These are phyloP conservation scores for Yamadazyma pseudoaaseri DNA, from an alignment of 1,139 yeast species.

Conservation along the genomic window DNA sequence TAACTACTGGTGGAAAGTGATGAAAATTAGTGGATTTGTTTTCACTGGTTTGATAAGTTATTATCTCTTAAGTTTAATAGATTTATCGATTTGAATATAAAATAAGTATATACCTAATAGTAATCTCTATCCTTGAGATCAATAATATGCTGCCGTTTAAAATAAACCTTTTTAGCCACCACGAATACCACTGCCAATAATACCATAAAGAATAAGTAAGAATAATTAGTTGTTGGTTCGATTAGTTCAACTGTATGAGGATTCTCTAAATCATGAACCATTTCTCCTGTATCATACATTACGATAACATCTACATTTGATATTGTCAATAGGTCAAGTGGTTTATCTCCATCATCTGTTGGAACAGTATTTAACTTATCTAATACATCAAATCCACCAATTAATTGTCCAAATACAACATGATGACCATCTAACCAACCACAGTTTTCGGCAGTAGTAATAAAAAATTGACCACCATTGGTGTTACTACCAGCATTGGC, in stretches of 20 bases:
- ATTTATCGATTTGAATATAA: conserved; percentile 23
- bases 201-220: conserved; percentile 19
- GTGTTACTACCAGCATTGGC: conserved; percentile 66
- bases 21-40: conserved; percentile 62
- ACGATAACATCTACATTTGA: conserved; percentile 22
- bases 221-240: conserved; percentile 14
- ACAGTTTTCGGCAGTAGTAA: conserved; percentile 26
- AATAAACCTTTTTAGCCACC: conserved; percentile 17
- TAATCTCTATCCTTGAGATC: conserved; percentile 29
- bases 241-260: conserved; percentile 7
- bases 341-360: conserved; percentile 39
- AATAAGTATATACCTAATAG: conserved; percentile 9
- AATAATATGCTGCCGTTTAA: conserved; percentile 24
- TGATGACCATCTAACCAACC: conserved; percentile 53
- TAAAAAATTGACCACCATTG: conserved; percentile 91
- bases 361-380: conserved; percentile 32
- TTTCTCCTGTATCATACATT: conserved; percentile 12
- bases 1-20: conserved; percentile 62
- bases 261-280: conserved; percentile 6
- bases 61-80: conserved; percentile 45
- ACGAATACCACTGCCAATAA: conserved; percentile 15
- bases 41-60: conserved; percentile 62
- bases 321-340: conserved; percentile 33
- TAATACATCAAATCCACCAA: conserved; percentile 41
- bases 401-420: conserved; percentile 56